Evolutionary conservation across 2,329 filamentous ascomycete genomes (phyloP).

Genomic region (Penicillium brasilianum): DNA sequence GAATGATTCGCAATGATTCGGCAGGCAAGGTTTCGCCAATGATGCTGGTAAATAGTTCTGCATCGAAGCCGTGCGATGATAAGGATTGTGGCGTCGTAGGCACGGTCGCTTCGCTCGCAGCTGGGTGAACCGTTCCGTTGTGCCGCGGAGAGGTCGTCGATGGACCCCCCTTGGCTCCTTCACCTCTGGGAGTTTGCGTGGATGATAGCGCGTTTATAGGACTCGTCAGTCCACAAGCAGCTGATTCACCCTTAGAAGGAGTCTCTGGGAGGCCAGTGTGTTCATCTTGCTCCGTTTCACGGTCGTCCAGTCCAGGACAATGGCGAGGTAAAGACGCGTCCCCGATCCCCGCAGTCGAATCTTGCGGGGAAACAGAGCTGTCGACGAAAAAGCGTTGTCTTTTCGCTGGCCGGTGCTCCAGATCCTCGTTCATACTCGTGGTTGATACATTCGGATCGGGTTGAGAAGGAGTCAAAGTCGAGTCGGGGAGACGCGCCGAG

Average conservation of each 20-base stretch:
- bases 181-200: neutral
- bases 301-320: slow-evolving; percentile 6
- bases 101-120: neutral
- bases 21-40: slow-evolving; percentile 58
- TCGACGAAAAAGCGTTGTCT: slow-evolving; percentile 68
- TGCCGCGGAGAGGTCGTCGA: neutral
- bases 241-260: neutral
- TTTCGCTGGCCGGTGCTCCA: slow-evolving; percentile 62
- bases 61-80: slow-evolving; percentile 55
- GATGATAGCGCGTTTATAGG: neutral
- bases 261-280: slow-evolving; percentile 4
- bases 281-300: slow-evolving; percentile 1
- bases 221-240: neutral
- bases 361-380: slow-evolving; percentile 39
- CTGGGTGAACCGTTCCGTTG: neutral
- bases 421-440: slow-evolving; percentile 37
- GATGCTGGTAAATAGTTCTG: slow-evolving; percentile 60
- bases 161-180: neutral
- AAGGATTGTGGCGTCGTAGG: slow-evolving; percentile 5
- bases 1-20: slow-evolving; percentile 54
- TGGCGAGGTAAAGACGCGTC: slow-evolving; percentile 27
- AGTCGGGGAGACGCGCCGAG: slow-evolving; percentile 41
- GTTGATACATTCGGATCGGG: slow-evolving; percentile 12
- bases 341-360: slow-evolving; percentile 19
- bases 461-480: slow-evolving; percentile 5